Percentiles rank a stretch among this genome's conserved stretches.
Conservation (phyloP, 2,329 filamentous ascomycete genomes). For the Colletotrichum liriopes region DNA sequence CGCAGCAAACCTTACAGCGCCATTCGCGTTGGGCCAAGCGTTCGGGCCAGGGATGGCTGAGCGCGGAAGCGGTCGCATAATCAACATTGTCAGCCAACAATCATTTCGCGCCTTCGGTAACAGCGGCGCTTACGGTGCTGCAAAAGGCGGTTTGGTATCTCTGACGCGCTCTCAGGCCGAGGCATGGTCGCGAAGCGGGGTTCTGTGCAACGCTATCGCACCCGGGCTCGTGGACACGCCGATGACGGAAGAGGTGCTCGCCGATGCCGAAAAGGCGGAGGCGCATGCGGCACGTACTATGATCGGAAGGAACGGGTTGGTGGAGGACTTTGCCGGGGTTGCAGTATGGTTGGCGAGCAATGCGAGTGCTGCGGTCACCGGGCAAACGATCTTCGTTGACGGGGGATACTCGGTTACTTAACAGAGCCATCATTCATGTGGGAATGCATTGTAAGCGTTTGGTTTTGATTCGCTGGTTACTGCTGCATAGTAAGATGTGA, state of each 20-base stretch:
- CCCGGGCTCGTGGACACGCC: constrained; percentile 52
- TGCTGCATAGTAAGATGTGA: neutral
- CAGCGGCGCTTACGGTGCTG: constrained; percentile 53
- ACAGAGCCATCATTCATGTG: neutral
- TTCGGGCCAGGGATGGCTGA: constrained; percentile 53
- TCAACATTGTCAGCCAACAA: constrained; percentile 54
- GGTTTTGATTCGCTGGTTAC: neutral
- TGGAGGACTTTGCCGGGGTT: constrained; percentile 51
- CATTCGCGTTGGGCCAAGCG: constrained; percentile 51
- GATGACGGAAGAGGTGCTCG: constrained; percentile 46
- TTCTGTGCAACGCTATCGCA: constrained; percentile 53
- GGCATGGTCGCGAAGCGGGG: constrained; percentile 53
- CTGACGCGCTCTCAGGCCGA: constrained; percentile 54
- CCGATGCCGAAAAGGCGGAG: constrained; percentile 44
- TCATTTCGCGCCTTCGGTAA: constrained; percentile 52
- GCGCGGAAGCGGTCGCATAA: constrained; percentile 51
- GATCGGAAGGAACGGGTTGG: constrained; percentile 51
- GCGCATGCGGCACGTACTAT: constrained; percentile 50
- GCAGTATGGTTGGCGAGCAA: constrained; percentile 51
- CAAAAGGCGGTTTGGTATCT: constrained; percentile 51
- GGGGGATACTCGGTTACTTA: constrained; percentile 53
- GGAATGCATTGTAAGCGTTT: neutral
- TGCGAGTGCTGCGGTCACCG: constrained; percentile 52
- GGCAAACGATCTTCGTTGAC: constrained; percentile 54
- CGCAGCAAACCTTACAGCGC: constrained; percentile 53